Conservation (phyloP, 192 early-diverging fungal genomes). For the Coemansia sp. region DNA sequence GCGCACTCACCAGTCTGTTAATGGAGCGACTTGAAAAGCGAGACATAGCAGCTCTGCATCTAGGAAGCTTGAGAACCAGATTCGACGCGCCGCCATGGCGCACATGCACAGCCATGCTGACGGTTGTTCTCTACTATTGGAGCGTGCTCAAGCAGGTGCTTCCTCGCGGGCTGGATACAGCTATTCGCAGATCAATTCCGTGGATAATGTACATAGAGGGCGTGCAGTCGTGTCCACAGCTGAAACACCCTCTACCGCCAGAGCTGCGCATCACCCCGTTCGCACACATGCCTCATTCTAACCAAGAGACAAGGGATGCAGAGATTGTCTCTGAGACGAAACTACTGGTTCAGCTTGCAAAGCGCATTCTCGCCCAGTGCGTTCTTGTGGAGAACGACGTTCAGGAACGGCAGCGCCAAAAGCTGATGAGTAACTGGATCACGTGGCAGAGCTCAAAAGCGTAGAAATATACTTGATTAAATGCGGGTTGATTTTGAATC, state of each 20-base stretch:
- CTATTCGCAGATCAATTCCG: constrained; percentile 18
- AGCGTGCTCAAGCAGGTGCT: constrained; percentile 17
- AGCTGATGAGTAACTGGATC: constrained; percentile 20
- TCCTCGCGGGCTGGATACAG: constrained; percentile 5
- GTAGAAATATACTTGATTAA: not conserved
- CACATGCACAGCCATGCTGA: constrained; percentile 35
- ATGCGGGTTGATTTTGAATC: not conserved
- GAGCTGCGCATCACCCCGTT: constrained; percentile 25
- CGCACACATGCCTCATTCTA: constrained; percentile 9
- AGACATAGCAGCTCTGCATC: not conserved
- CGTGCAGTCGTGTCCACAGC: constrained; percentile 20
- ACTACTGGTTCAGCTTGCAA: constrained; percentile 24
- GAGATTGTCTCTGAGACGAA: constrained; percentile 23
- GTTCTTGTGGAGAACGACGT: constrained; percentile 22
- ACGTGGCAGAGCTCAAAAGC: constrained; percentile 23
- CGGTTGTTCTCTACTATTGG: constrained; percentile 35
- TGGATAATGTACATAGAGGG: constrained; percentile 50
- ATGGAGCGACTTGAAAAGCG: constrained; percentile 21
- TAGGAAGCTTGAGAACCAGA: not conserved
- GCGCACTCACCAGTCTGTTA: constrained; percentile 25
- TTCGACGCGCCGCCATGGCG: constrained; percentile 41
- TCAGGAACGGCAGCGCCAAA: constrained; percentile 20
- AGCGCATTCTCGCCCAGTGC: constrained; percentile 35
- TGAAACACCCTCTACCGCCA: constrained; percentile 17
- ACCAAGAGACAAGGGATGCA: constrained; percentile 4